These are phyloP conservation scores for Colletotrichum spaethianum DNA, from an alignment of 2,329 filamentous ascomycete genomes.

Conservation along the genomic window DNA sequence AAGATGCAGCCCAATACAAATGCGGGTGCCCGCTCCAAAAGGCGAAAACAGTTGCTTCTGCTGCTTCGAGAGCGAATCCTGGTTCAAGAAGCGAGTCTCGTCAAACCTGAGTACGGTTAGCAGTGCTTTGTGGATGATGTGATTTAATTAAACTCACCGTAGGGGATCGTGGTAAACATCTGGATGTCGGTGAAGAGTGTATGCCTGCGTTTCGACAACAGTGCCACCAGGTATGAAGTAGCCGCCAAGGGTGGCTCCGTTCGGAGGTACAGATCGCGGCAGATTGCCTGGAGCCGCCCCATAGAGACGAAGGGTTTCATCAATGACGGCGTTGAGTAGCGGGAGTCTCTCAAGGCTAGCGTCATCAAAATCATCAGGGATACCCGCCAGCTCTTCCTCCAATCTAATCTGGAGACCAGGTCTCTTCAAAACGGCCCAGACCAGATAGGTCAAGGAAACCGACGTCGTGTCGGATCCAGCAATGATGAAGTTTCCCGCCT, in stretches of 20 bases:
- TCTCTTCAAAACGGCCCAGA: slow-evolving; percentile 55
- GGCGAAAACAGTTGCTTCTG: slow-evolving; percentile 66
- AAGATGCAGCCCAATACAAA: slow-evolving; percentile 70
- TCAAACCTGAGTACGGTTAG: slow-evolving; percentile 1
- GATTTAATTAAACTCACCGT: not conserved
- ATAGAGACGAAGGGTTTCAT: slow-evolving; percentile 62
- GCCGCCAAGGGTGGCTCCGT: slow-evolving; percentile 55
- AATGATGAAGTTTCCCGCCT: slow-evolving; percentile 61
- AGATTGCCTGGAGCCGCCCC: slow-evolving; percentile 56
- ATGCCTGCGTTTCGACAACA: slow-evolving; percentile 59
- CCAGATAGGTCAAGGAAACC: slow-evolving; percentile 62
- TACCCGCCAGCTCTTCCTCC: slow-evolving; percentile 50
- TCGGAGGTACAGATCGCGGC: slow-evolving; percentile 56
- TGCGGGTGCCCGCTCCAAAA: slow-evolving; percentile 63
- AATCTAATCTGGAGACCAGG: slow-evolving; percentile 50
- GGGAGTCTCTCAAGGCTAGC: slow-evolving; percentile 53
- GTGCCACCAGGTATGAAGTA: slow-evolving; percentile 57
- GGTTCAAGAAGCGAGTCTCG: slow-evolving; percentile 17
- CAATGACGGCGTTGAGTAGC: slow-evolving; percentile 58
- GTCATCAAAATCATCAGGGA: slow-evolving; percentile 47
- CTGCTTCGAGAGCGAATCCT: slow-evolving; percentile 39
- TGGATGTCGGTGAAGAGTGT: slow-evolving; percentile 61
- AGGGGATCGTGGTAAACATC: slow-evolving; percentile 58
- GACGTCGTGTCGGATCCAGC: slow-evolving; percentile 69
- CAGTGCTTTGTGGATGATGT: fast-evolving